These are phyloP conservation scores for Penicillium aurantiogriseum DNA, from an alignment of 2,329 filamentous ascomycete species.

Conservation along the genomic window DNA sequence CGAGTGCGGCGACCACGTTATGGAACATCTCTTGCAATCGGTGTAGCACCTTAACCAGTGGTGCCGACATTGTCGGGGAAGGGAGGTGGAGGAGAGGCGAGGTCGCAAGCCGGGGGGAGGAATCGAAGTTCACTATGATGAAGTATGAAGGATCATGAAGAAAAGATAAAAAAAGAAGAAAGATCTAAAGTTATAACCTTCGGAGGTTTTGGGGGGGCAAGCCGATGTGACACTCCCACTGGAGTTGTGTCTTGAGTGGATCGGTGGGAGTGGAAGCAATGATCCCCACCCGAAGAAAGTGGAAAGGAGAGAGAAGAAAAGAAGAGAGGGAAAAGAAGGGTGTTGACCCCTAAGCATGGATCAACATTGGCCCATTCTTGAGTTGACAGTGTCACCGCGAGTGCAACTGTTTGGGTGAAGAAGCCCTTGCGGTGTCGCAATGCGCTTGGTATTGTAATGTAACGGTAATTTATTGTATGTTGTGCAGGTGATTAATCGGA, in stretches of 20 bases:
- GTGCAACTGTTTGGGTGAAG: slow-evolving; percentile 20
- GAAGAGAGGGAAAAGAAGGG: slow-evolving; percentile 2
- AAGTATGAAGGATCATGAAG: slow-evolving; percentile 11
- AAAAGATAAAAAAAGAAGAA: slow-evolving; percentile 17
- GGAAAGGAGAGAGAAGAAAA: background rate
- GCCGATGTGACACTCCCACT: slow-evolving; percentile 25
- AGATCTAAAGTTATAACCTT: slow-evolving; percentile 15
- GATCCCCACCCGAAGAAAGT: slow-evolving; percentile 12
- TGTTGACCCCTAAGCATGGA: slow-evolving; percentile 22
- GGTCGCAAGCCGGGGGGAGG: background rate
- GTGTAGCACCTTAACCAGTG: slow-evolving; percentile 41
- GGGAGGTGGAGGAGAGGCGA: slow-evolving; percentile 9
- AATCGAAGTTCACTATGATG: background rate
- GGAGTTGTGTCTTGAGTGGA: slow-evolving; percentile 24
- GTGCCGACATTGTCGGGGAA: slow-evolving; percentile 33
- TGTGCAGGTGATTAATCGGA: background rate
- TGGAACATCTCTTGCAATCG: slow-evolving; percentile 44
- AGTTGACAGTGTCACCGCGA: slow-evolving; percentile 23
- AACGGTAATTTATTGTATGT: slow-evolving; percentile 10
- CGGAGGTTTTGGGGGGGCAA: background rate
- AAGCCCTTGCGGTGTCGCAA: slow-evolving; percentile 28
- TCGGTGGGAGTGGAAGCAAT: slow-evolving; percentile 14
- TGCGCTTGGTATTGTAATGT: slow-evolving; percentile 14
- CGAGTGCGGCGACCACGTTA: slow-evolving; percentile 40
- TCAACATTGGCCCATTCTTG: slow-evolving; percentile 31